Evolutionary conservation across 768 basidiomycete species (phyloP).

Genomic region (Sarcodon sp.): DNA sequence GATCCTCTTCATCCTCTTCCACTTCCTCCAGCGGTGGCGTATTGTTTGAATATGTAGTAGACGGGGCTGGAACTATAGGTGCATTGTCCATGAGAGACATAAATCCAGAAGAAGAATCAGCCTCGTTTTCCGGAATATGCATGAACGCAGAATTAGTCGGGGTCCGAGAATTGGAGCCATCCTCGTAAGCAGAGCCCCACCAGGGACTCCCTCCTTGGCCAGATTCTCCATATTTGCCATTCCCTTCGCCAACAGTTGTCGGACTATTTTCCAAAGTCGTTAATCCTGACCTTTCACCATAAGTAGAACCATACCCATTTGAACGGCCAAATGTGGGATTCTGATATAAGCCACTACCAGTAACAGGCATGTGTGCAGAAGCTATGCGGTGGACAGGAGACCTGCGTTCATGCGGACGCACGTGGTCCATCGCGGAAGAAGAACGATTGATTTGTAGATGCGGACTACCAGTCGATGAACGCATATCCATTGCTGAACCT

Average conservation of each 20-base stretch:
- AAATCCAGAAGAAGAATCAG: conserved; percentile 45
- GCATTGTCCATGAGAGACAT: conserved; percentile 72
- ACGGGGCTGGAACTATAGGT: conserved; percentile 20
- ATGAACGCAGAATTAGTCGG: conserved; percentile 63
- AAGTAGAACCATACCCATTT: conserved; percentile 21
- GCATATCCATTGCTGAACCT: conserved; percentile 57
- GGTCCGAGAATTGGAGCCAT: conserved; percentile 30
- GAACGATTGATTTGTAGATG: conserved; percentile 53
- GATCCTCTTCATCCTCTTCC: conserved; percentile 73
- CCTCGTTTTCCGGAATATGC: conserved; percentile 15
- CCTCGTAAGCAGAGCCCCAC: conserved; percentile 42
- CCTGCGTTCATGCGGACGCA: conserved; percentile 30
- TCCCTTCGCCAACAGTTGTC: conserved; percentile 5
- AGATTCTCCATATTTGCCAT: conserved; percentile 1
- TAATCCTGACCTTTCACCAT: conserved; percentile 9
- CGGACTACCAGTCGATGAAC: conserved; percentile 27
- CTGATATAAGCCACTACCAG: conserved; percentile 33
- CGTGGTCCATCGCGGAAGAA: conserved; percentile 68
- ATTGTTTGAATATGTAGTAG: conserved; percentile 1
- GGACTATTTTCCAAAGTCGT: conserved; percentile 15
- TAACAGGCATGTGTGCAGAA: conserved; percentile 38
- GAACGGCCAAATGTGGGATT: conserved; percentile 18
- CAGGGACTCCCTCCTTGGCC: conserved; percentile 21
- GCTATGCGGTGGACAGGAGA: conserved; percentile 42
- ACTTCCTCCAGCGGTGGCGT: conserved; percentile 11